Percentiles rank a stretch among this genome's conserved stretches.
phyloP scores from a whole-genome alignment of 257 asterid genomes.

The Ilex aquifolium region DNA sequence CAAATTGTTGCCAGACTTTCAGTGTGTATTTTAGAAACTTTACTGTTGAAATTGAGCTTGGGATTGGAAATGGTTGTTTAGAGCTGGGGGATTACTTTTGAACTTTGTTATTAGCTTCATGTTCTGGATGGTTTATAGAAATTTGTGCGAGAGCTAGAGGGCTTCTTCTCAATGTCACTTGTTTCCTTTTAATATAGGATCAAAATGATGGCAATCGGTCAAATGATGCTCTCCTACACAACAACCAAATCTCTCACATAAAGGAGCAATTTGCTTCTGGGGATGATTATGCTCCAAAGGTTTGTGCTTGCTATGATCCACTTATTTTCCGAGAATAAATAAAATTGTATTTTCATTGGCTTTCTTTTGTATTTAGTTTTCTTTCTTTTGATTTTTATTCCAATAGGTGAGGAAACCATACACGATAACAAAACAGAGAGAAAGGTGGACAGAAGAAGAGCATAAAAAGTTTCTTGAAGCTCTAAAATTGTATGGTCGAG shows the following conservation, averaged over 20 bases:
- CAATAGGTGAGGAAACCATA: slow-evolving; percentile 77
- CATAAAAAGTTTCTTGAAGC: slow-evolving; percentile 86
- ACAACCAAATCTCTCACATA: slow-evolving; percentile 17
- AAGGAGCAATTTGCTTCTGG: slow-evolving; percentile 33
- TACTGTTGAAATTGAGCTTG: too few species aligned
- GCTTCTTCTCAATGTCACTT: background rate
- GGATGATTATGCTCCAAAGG: slow-evolving; percentile 70
- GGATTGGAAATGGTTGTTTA: too few species aligned
- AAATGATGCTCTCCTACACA: slow-evolving; percentile 15
- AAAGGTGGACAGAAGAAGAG: slow-evolving; percentile 93
- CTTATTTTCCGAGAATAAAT: background rate
- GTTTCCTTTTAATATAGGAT: slow-evolving; percentile 29
- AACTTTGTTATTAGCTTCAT: background rate
- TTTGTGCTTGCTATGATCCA: slow-evolving; percentile 6
- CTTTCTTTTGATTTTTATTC: slow-evolving; percentile 3
- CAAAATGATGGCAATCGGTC: slow-evolving; percentile 24
- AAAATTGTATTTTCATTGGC: background rate
- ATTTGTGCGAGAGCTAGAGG: background rate
- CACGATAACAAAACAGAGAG: slow-evolving; percentile 90
- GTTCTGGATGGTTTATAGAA: background rate
- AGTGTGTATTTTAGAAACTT: too few species aligned
- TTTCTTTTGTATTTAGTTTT: slow-evolving; percentile 2
- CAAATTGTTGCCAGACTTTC: too few species aligned
- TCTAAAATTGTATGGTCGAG: slow-evolving; percentile 78
- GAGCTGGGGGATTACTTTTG: background rate